Percentiles rank a stretch among this genome's conserved stretches.
Conservation (phyloP, 2,329 filamentous ascomycete species). For the Colletotrichum tropicicola region DNA sequence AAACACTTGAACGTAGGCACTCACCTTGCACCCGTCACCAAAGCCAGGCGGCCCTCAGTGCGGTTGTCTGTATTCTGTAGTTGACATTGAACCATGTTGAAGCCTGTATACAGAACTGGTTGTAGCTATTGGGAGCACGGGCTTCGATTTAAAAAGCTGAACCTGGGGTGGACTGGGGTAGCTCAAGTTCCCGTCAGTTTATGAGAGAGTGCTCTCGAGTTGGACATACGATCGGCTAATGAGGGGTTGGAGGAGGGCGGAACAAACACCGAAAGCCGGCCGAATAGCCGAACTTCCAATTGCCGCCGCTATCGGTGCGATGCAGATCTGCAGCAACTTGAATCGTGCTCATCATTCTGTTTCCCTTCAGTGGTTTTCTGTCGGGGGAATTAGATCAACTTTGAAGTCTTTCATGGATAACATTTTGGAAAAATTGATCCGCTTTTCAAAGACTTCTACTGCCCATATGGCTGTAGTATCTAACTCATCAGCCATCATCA, state of each 20-base stretch:
- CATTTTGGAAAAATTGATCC: too few species aligned
- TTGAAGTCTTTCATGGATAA: too few species aligned
- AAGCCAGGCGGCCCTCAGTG: conserved; percentile 39
- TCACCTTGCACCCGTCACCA: conserved; percentile 44
- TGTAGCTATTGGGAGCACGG: background rate
- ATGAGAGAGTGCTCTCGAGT: background rate
- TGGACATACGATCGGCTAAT: background rate
- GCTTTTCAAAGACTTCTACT: too few species aligned
- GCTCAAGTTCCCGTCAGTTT: background rate
- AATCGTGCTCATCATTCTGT: too few species aligned
- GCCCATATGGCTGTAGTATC: too few species aligned
- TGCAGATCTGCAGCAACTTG: conserved; percentile 1
- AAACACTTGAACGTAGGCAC: background rate
- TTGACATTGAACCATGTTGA: conserved; percentile 26
- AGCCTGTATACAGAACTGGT: background rate
- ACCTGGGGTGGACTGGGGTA: background rate
- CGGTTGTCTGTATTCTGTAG: conserved; percentile 36
- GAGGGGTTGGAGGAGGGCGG: conserved; percentile 2
- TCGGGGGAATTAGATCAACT: too few species aligned
- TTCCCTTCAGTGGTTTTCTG: too few species aligned
- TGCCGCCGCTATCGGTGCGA: conserved; percentile 21
- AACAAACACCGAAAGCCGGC: conserved; percentile 5
- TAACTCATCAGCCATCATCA: background rate
- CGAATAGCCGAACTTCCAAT: conserved; percentile 25
- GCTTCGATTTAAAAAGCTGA: background rate